These are phyloP conservation scores for Fusarium nisikadoi DNA, from an alignment of 2,329 filamentous ascomycete species.

Conservation along the genomic window DNA sequence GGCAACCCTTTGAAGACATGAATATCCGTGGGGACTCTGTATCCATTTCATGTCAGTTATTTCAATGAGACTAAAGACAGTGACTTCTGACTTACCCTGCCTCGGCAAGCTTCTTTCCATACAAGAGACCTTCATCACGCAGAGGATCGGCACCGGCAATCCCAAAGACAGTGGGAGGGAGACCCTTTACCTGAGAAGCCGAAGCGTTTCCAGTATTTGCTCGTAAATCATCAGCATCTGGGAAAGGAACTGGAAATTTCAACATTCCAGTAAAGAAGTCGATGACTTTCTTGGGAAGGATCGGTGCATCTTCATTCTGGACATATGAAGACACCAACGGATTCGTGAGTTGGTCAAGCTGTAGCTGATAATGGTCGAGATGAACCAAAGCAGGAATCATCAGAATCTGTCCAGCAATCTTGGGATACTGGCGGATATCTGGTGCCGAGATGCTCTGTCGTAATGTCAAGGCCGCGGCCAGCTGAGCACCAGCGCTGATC, in stretches of 20 bases:
- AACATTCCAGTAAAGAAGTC: conserved; percentile 44
- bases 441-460: conserved; percentile 49
- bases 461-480: conserved; percentile 53
- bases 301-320: conserved; percentile 59
- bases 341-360: conserved; percentile 49
- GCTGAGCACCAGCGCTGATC: conserved; percentile 58
- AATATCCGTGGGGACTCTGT: conserved; percentile 59
- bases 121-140: conserved; percentile 61
- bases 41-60: not conserved
- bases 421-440: conserved; percentile 25
- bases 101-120: conserved; percentile 55
- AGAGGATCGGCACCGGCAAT: conserved; percentile 60
- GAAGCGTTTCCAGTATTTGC: conserved; percentile 51
- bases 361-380: conserved; percentile 25
- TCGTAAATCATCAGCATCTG: conserved; percentile 46
- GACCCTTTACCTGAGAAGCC: conserved; percentile 49
- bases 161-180: conserved; percentile 58
- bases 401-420: conserved; percentile 61
- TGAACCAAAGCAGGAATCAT: conserved; percentile 58
- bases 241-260: conserved; percentile 26
- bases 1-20: conserved; percentile 63
- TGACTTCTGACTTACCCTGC: conserved; percentile 51
- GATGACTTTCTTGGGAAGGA: conserved; percentile 53
- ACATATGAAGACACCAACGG: conserved; percentile 54
- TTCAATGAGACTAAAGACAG: fast-evolving